A percentile compares a stretch with the other conserved stretches of the same genome.
phyloP scores from a whole-genome alignment of 805 yeast species.

The Kodamaea jinghongensis region DNA sequence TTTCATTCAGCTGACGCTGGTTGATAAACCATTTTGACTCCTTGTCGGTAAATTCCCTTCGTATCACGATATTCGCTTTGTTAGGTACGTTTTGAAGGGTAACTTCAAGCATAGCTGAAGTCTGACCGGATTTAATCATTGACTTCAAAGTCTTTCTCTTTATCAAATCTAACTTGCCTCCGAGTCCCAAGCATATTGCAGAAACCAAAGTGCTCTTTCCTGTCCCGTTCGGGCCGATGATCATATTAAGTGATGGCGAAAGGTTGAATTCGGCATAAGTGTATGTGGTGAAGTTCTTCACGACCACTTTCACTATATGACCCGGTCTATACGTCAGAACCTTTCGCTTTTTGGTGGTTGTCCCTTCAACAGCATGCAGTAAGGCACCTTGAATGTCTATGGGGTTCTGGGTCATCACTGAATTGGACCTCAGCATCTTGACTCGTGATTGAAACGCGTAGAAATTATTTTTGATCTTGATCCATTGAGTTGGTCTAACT shows the following conservation, averaged over 20 bases:
- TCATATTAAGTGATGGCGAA: slow-evolving; percentile 83
- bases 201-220: slow-evolving; percentile 94
- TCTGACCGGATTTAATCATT: slow-evolving; percentile 70
- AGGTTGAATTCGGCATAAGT: slow-evolving; percentile 65
- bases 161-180: slow-evolving; percentile 70
- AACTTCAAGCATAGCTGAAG: slow-evolving; percentile 46
- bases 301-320: slow-evolving; percentile 47
- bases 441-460: too few species aligned
- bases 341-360: slow-evolving; percentile 9
- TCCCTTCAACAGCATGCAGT: slow-evolving; percentile 4
- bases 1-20: slow-evolving; percentile 38
- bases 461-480: too few species aligned
- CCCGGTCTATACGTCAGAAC: slow-evolving; percentile 36
- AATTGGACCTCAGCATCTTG: not conserved
- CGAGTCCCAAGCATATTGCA: slow-evolving; percentile 86
- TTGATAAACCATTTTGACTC: slow-evolving; percentile 57
- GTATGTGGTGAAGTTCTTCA: slow-evolving; percentile 68
- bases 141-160: slow-evolving; percentile 66
- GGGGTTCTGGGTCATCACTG: not conserved
- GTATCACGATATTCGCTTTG: slow-evolving; percentile 36
- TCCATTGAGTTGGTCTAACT: too few species aligned
- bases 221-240: slow-evolving; percentile 95
- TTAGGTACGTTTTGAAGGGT: slow-evolving; percentile 42
- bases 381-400: slow-evolving; percentile 6
- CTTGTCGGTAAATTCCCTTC: slow-evolving; percentile 44